These are phyloP conservation scores for Trichopus zeylanicus DNA, from an alignment of 116 monocot genomes.

Conservation along the genomic window DNA sequence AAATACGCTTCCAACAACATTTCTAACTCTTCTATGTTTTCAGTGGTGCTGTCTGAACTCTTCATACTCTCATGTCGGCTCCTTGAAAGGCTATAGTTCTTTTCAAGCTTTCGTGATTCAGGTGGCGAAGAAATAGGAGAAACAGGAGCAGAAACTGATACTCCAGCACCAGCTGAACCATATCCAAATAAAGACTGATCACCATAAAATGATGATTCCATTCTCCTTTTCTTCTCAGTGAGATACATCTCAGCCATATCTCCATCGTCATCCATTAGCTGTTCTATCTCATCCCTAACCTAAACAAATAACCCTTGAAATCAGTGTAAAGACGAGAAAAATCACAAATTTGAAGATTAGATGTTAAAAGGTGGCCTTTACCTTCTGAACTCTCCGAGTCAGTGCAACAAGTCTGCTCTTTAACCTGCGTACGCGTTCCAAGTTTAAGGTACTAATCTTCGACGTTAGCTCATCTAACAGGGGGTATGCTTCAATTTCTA, in stretches of 20 bases:
- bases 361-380: constrained; percentile 11
- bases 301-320: constrained; percentile 13
- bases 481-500: constrained; percentile 97
- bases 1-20: constrained; percentile 97
- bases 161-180: constrained; percentile 24
- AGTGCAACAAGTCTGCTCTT: constrained; percentile 95
- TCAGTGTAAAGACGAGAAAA: neutral
- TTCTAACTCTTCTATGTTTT: constrained; percentile 81
- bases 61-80: constrained; percentile 78
- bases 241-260: constrained; percentile 99
- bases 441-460: constrained; percentile 87
- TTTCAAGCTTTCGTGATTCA: constrained; percentile 63
- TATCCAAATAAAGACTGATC: constrained; percentile 53
- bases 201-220: constrained; percentile 65
- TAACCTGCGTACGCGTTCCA: constrained; percentile 81
- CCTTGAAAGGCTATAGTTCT: constrained; percentile 58
- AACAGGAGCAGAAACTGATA: constrained; percentile 85
- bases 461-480: constrained; percentile 95
- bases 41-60: constrained; percentile 58
- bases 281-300: constrained; percentile 99
- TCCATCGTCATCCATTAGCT: constrained; percentile 98
- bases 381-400: constrained; percentile 96
- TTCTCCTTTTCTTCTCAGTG: constrained; percentile 75
- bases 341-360: neutral
- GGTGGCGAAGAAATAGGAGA: constrained; percentile 93